phyloP scores from a whole-genome alignment of 371 early-diverging fungal genomes.

The Syncephalastrum monosporum region DNA sequence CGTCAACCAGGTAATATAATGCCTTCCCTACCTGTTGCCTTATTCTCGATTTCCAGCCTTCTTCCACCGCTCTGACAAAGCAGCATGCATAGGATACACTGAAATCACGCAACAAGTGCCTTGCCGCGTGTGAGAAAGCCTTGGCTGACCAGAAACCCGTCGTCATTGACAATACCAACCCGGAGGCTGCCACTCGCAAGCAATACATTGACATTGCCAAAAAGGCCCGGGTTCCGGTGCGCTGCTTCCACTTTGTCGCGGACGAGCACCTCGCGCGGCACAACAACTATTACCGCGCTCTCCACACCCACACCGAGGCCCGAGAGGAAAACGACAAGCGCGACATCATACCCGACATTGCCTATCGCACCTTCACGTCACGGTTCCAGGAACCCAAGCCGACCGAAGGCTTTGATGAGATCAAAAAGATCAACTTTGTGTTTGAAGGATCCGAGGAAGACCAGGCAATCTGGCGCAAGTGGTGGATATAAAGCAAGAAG shows the following conservation, averaged over 20 bases:
- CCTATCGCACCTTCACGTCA: constrained; percentile 49
- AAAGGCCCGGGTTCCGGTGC: constrained; percentile 50
- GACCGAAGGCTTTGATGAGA: constrained; percentile 65
- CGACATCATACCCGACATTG: constrained; percentile 55
- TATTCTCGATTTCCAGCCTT: no score
- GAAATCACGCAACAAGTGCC: constrained; percentile 72
- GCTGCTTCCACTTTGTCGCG: constrained; percentile 70
- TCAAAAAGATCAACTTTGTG: constrained; percentile 63
- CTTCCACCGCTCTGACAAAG: background rate
- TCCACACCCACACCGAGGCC: constrained; percentile 7
- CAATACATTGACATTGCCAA: constrained; percentile 68
- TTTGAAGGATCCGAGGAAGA: constrained; percentile 52
- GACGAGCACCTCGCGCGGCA: constrained; percentile 68
- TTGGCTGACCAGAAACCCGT: constrained; percentile 55
- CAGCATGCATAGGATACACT: constrained; percentile 56
- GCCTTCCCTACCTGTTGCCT: no score
- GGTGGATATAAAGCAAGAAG: constrained; percentile 33
- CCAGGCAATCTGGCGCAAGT: constrained; percentile 41
- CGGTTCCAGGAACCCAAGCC: constrained; percentile 52
- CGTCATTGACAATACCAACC: constrained; percentile 89
- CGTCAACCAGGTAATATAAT: constrained; percentile 72
- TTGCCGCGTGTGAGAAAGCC: constrained; percentile 51
- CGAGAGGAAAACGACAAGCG: constrained; percentile 13
- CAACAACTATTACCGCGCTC: constrained; percentile 72
- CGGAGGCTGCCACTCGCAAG: constrained; percentile 58